These are phyloP conservation scores for Lophiostoma macrostomum DNA, from an alignment of 495 filamentous ascomycete species.

Conservation along the genomic window DNA sequence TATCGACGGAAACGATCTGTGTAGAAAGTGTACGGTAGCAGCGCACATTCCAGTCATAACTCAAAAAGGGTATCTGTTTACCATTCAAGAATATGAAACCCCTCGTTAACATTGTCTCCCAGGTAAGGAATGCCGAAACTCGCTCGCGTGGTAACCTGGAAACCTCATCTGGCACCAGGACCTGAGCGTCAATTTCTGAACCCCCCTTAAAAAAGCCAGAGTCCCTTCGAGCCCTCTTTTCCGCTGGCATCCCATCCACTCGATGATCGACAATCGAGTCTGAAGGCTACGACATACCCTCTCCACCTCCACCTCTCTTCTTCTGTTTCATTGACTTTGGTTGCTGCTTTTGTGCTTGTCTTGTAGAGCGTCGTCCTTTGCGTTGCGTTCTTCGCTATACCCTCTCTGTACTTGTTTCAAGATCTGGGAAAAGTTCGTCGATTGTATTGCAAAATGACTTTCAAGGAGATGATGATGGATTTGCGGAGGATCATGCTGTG, in stretches of 20 bases:
- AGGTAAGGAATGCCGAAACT: slow-evolving; percentile 29
- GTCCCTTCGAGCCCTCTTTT: slow-evolving; percentile 5
- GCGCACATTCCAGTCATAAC: not conserved
- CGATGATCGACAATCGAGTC: slow-evolving; percentile 3
- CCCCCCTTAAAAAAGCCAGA: slow-evolving; percentile 9
- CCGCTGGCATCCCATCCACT: not conserved
- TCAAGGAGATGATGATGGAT: slow-evolving; percentile 15
- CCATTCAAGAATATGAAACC: slow-evolving; percentile 23
- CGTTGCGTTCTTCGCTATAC: not conserved
- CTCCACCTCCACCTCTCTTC: not conserved
- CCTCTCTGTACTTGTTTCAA: not conserved
- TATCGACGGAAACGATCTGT: no score
- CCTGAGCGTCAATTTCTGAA: slow-evolving; percentile 7
- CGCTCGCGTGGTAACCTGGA: slow-evolving; percentile 24
- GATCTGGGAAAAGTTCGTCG: not conserved
- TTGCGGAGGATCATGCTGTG: slow-evolving; percentile 15
- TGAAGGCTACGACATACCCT: not conserved
- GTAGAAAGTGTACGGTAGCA: not conserved
- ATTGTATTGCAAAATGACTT: slow-evolving; percentile 14
- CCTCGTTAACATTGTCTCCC: slow-evolving; percentile 17
- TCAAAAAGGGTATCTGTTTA: not conserved
- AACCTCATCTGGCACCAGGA: slow-evolving; percentile 12
- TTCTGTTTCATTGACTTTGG: not conserved
- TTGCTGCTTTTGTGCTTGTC: not conserved
- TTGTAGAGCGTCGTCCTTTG: not conserved